Conservation (phyloP, 306 rosid species). For the Quercus bicolor region DNA sequence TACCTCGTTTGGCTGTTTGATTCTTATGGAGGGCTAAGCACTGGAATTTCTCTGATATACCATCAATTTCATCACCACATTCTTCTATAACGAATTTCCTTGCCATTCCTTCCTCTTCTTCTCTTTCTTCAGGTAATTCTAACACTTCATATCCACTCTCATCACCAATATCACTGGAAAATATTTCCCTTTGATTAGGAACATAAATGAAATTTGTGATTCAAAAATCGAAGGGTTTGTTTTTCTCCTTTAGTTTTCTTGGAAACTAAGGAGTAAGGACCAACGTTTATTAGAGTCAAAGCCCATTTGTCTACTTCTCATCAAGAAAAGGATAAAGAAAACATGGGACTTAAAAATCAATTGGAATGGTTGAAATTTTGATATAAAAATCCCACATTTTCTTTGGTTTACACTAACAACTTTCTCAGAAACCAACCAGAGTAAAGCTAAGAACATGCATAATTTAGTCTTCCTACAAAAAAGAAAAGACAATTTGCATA, state of each 20-base stretch:
- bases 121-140: not conserved
- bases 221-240: not conserved
- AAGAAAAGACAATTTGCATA: not conserved
- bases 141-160: slow-evolving; percentile 16
- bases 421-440: slow-evolving; percentile 12
- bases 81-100: slow-evolving; percentile 7
- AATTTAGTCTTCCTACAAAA: not conserved
- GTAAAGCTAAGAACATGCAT: not conserved
- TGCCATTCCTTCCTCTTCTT: slow-evolving; percentile 1
- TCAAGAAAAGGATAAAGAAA: slow-evolving; percentile 12
- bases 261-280: not conserved
- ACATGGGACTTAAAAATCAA: not conserved
- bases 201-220: not conserved
- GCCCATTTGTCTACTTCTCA: not conserved
- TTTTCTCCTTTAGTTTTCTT: not conserved
- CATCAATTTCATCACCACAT: slow-evolving; percentile 19
- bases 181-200: not conserved
- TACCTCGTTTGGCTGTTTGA: slow-evolving; percentile 29
- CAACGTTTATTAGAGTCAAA: too few relatives aligned
- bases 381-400: slow-evolving; percentile 1
- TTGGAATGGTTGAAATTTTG: not conserved
- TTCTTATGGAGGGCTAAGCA: slow-evolving; percentile 22
- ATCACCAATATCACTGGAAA: slow-evolving; percentile 15
- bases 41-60: slow-evolving; percentile 18
- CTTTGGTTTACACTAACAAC: not conserved